Percentiles rank a stretch among this genome's conserved stretches.
These are phyloP conservation scores for Phyllosticta ampelicida DNA, from an alignment of 2,329 filamentous ascomycete genomes.

Conservation along the genomic window DNA sequence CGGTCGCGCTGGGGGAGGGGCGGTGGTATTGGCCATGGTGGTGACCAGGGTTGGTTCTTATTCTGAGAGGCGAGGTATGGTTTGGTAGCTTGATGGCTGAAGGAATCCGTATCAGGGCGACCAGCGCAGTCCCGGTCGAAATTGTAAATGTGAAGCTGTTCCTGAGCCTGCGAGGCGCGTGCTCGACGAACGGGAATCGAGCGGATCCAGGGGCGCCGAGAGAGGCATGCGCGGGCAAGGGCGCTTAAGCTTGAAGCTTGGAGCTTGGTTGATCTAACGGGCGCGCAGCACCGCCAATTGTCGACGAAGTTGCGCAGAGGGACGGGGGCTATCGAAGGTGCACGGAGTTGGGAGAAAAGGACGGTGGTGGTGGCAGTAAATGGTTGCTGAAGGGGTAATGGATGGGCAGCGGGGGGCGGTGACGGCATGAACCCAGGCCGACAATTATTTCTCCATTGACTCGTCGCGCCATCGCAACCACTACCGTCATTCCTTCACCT, in stretches of 20 bases:
- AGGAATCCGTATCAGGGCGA: neutral
- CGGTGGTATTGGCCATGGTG: conserved; percentile 19
- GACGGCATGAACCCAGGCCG: neutral
- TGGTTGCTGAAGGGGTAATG: neutral
- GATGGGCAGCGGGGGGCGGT: neutral
- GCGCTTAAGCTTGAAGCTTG: neutral
- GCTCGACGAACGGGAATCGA: neutral
- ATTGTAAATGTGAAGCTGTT: neutral
- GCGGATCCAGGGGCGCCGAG: neutral
- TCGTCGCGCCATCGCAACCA: neutral
- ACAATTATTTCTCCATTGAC: neutral
- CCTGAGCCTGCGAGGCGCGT: neutral
- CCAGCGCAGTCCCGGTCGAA: neutral
- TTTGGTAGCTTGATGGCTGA: neutral
- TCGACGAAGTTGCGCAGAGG: neutral
- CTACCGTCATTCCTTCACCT: neutral
- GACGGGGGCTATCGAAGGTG: neutral
- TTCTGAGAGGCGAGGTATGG: neutral
- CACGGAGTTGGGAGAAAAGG: neutral
- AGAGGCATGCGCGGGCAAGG: neutral
- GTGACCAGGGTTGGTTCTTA: conserved; percentile 1
- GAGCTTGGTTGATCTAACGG: too few relatives aligned
- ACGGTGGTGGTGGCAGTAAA: neutral
- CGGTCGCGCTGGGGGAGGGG: conserved; percentile 18
- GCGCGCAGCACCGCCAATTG: neutral